Conservation (phyloP, 306 rosid species). For the Macrotyloma uniflorum region DNA sequence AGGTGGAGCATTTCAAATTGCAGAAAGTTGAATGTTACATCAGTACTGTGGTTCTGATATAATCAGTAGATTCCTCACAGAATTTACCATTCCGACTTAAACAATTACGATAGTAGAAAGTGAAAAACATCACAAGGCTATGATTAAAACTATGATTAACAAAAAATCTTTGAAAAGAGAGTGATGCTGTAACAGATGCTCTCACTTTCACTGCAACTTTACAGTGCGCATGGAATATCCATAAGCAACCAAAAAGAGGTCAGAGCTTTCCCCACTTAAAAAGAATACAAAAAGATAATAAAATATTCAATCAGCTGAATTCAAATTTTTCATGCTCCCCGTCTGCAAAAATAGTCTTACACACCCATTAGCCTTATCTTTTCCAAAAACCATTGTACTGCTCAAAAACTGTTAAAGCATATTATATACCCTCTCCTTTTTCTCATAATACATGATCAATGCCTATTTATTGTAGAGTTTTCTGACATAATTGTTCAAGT, state of each 20-base stretch:
- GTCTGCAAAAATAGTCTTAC: slow-evolving; percentile 64
- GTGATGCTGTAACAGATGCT: slow-evolving; percentile 63
- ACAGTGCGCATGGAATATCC: slow-evolving; percentile 89
- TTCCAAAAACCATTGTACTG: slow-evolving; percentile 51
- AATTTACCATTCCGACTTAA: slow-evolving; percentile 36
- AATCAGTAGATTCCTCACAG: slow-evolving; percentile 48
- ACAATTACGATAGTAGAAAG: slow-evolving; percentile 53
- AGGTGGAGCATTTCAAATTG: slow-evolving; percentile 26
- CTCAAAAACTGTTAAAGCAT: slow-evolving; percentile 51
- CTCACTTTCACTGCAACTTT: slow-evolving; percentile 60
- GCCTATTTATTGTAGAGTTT: slow-evolving; percentile 44
- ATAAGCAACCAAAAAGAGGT: slow-evolving; percentile 74
- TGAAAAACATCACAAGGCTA: slow-evolving; percentile 56
- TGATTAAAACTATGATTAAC: slow-evolving; percentile 92
- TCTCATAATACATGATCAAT: slow-evolving; percentile 45
- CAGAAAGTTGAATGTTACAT: slow-evolving; percentile 42
- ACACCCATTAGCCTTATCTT: slow-evolving; percentile 83
- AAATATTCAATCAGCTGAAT: slow-evolving; percentile 40
- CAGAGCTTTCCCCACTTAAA: slow-evolving; percentile 79
- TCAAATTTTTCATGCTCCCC: slow-evolving; percentile 72
- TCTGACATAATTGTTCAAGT: slow-evolving; percentile 53
- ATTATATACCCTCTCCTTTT: slow-evolving; percentile 38
- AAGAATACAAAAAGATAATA: slow-evolving; percentile 42
- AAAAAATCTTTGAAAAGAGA: slow-evolving; percentile 55
- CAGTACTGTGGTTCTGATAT: slow-evolving; percentile 32